Base-by-base conservation (phyloP, 495 filamentous ascomycete genomes). In the Xylaria longipes region DNA sequence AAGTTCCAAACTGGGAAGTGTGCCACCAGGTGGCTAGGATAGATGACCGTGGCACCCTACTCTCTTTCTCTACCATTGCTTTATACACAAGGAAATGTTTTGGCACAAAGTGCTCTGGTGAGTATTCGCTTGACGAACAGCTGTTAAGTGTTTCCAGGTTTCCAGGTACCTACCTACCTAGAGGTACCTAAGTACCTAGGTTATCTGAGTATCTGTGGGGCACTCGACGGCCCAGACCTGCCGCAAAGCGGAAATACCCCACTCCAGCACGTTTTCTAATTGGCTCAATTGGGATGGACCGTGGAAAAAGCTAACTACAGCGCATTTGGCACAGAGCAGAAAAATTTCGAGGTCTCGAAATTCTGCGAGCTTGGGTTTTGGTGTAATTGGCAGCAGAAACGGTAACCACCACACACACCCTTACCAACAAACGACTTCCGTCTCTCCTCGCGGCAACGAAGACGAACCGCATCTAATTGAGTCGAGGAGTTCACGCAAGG, bases 301-400 rank as follows among this genome's bases (percentile, higher is more conserved):
- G 7, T 27, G 31, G 31, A 17, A 62, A 52, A 60, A n/a, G n/a
- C n/a, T n/a, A n/a, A 31, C 68, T 70, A 41, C 33, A 54, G 68
- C 68, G 67, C 54, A 60, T 60, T 69, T 69, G 41, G 67, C 39
- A 39, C 46, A 66, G 63, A 66, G 45, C 52, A 56, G 68, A 70
- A 70, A 70, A 70, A 70, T 70, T 70, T 70, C 68, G 68, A 70
- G 68, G 41, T 35, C 45, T 50, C 7, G 33, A 52, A 52, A 64
- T 22, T 60, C 29, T 61, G 56, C 22, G 14, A 37, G 56, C 29
- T 48, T 11, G 41, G 50, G 37, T 37, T 45, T 45, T 25, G 54
- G 22, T 46, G 15, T 35, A 68, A 41, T 50, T 45, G n/a, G 50
- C 35, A 62, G 58, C 35, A n/a, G 45, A 46, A 46, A 46, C 45